Evolutionary conservation across 176 grass and related monocot species (phyloP), one percentile per base, ranked within the genome.

Genomic region (Hordeum vulgare): DNA sequence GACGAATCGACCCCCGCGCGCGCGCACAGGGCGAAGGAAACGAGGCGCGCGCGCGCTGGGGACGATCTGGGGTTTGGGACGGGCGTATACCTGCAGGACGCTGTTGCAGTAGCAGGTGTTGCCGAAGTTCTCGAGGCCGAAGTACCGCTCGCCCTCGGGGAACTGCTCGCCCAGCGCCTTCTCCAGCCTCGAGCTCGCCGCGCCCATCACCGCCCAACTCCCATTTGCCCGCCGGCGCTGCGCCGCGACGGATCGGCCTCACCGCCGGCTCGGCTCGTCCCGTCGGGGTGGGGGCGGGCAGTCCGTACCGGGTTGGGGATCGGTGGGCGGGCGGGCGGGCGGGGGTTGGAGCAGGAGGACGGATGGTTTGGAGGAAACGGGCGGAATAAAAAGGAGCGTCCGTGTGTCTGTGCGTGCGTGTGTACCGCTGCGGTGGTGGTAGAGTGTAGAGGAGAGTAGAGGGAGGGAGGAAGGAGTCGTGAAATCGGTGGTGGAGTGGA

Each of bases 61-160:
- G 10, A 21, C 56, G 57, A 84, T 84, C 57, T 21, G 35, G 2
- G 61, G 10, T 8, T 15, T 34, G 61, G 69, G 27, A 36, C 36
- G 47, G 15, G 15, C 1, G 36, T 7, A 14, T 82, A 98, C 95
- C 95, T 98, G 92, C 44, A 98, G 86, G 75, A 98, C 95, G 90
- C 95, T 98, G 83, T 98, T 98, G 88, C 95, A 98, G 83, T 98
- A 98, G 87, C 95, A 98, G 75, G 95, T 98, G 83, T 98, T 98
- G 61, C 95, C 95, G 84, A 98, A 98, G 89, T 98, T 98, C 71
- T 98, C 95, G 75, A 98, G 95, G 39, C 95, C 95, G 71, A 97
- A 98, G 87, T 98, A 98, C n/a, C 95, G 90, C 92, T 95, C 95
- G 49, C 95, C 95, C 82, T 98, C 95, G 56, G 95, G 95, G 76